Base-by-base conservation (phyloP, 768 basidiomycete genomes). In the Saitozyma podzolica region DNA sequence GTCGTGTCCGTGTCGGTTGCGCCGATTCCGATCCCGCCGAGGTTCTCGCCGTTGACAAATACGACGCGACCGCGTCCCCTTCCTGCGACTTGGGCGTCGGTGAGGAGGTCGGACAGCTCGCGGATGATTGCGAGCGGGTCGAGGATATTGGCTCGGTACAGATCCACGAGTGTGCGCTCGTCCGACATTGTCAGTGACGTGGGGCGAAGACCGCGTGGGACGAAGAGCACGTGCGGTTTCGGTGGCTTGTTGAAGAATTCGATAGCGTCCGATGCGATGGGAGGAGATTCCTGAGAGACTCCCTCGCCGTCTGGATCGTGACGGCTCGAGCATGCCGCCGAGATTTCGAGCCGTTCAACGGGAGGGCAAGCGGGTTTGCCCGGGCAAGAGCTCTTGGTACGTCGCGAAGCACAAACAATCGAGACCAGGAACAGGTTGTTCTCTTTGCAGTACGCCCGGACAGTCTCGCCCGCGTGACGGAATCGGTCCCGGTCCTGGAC, bases 381-480 rank as follows among this genome's bases (percentile, higher is more conserved):
- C 29, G 29, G 2, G 29, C 2, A 29, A 2, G 29, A 29, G 29
- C 29, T 29, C 29, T 29, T 29, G 29, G 29, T 29, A 2, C 41
- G 17, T 3, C 56, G 50, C n/a, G 54, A 50, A 5, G 64, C 65
- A 54, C 68, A 72, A n/a, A 75, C 59, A 20, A 75, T 63, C 17
- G 67, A 66, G 5, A 69, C 66, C 1, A 75, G 56, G 17, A 10
- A 47, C 40, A 75, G 49, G 8, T 55, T 19, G 49, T 70, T 70
- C 19, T 75, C 73, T n/a, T 50, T 45, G 43, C 66, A 66, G 49
- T 75, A 75, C 1, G 67, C 68, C 19, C 69, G 17, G 42, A 75
- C 65, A n/a, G 73, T 73, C 37, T 75, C 71, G 13, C 68, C 65
- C 14, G 73, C 70, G 65, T 73, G 73, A 14, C 56, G 50, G 51